Percentiles rank a stretch among this genome's conserved stretches.
Conservation (phyloP, 768 basidiomycete genomes). For the Stropharia rugosoannulata region DNA sequence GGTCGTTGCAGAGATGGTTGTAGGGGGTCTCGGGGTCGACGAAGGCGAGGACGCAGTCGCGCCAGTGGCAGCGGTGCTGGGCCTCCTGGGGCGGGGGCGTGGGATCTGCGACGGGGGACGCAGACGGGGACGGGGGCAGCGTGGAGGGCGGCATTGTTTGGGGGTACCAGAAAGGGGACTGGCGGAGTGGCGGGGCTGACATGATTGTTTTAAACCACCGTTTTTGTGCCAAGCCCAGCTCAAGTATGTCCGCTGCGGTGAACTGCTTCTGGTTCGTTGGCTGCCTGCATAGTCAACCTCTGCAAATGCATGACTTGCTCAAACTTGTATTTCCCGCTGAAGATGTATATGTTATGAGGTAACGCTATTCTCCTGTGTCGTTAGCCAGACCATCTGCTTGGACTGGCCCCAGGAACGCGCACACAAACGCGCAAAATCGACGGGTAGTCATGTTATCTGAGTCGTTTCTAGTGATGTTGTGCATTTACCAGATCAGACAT, state of each 20-base stretch:
- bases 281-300: too few relatives aligned
- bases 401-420: too few relatives aligned
- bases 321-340: too few relatives aligned
- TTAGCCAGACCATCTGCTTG: too few relatives aligned
- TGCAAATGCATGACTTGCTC: too few relatives aligned
- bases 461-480: too few relatives aligned
- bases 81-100: constrained; percentile 9
- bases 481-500: too few relatives aligned
- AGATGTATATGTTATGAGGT: too few relatives aligned
- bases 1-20: constrained; percentile 92
- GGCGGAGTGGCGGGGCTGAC: constrained; percentile 17
- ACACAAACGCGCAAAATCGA: too few relatives aligned
- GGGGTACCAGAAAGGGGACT: constrained; percentile 25
- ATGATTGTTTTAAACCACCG: constrained; percentile 31
- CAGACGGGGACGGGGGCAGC: constrained; percentile 25
- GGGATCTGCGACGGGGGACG: constrained; percentile 16
- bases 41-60: constrained; percentile 58
- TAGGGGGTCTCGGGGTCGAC: constrained; percentile 84
- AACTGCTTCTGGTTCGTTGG: too few relatives aligned
- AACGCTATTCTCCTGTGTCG: too few relatives aligned
- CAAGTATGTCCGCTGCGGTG: constrained; percentile 16
- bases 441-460: too few relatives aligned
- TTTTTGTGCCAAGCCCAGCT: constrained; percentile 20
- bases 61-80: constrained; percentile 67
- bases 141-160: constrained; percentile 25